phyloP scores from a whole-genome alignment of 192 early-diverging fungal species.

The Podila clonocystis region DNA sequence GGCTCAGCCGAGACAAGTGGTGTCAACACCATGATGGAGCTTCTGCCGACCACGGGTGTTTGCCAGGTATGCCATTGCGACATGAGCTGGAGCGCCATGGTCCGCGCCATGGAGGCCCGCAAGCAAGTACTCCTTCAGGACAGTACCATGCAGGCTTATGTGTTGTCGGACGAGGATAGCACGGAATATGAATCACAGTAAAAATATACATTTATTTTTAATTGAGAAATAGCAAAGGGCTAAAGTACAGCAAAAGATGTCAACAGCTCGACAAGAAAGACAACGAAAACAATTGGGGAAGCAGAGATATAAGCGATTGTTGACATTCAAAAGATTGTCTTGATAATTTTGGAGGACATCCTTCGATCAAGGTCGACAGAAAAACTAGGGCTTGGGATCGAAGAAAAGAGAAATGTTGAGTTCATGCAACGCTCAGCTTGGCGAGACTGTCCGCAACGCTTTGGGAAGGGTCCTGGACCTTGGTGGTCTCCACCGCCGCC shows the following conservation, averaged over 20 bases:
- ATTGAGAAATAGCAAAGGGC: too few species aligned
- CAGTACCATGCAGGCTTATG: not conserved
- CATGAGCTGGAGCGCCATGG: constrained; percentile 22
- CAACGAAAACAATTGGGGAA: too few species aligned
- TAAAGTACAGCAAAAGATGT: not conserved
- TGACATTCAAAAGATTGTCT: not conserved
- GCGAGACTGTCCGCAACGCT: constrained; percentile 14
- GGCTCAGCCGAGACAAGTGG: too few species aligned
- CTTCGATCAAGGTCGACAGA: too few species aligned
- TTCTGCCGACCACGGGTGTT: constrained; percentile 24
- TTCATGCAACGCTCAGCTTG: constrained; percentile 24
- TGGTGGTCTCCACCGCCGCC: not conserved
- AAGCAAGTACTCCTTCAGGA: not conserved
- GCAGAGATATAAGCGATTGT: not conserved
- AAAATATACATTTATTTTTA: not conserved
- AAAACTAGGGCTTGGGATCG: too few species aligned
- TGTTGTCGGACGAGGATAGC: not conserved
- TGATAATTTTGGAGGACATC: not conserved
- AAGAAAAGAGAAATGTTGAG: constrained; percentile 10
- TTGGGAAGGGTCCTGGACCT: not conserved
- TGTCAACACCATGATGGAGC: not conserved
- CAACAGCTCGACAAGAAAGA: not conserved
- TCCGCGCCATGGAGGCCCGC: constrained; percentile 30
- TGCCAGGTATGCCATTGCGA: constrained; percentile 17
- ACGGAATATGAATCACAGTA: not conserved